phyloP scores from a whole-genome alignment of 805 yeast genomes.

The Myxozyma neotropica region DNA sequence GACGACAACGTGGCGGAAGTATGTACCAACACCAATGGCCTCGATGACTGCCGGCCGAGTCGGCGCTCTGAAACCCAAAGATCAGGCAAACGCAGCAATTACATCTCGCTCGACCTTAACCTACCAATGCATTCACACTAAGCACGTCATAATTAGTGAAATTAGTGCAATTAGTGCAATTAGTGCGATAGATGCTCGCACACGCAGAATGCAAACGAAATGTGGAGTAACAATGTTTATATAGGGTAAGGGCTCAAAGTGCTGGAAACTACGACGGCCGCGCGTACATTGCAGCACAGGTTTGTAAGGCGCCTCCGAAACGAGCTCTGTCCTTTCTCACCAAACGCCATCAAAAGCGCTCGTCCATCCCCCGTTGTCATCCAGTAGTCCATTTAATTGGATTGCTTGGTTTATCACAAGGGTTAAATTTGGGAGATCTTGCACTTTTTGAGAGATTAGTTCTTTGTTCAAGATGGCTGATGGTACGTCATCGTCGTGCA shows the following conservation, averaged over 20 bases:
- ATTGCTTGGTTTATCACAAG: constrained; percentile 5
- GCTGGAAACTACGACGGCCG: not conserved
- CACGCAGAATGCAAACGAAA: not conserved
- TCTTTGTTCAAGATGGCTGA: constrained; percentile 25
- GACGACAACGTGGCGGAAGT: no score
- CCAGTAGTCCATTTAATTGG: constrained; percentile 22
- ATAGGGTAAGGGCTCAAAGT: not conserved
- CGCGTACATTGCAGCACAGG: constrained; percentile 6
- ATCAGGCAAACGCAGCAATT: no score
- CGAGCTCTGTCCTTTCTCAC: not conserved
- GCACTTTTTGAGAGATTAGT: not conserved
- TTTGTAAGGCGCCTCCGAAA: constrained; percentile 2
- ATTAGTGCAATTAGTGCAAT: no score
- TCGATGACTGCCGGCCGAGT: no score
- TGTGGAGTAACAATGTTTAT: no score
- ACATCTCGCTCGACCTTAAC: no score
- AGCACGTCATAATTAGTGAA: no score
- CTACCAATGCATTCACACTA: no score
- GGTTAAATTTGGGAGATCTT: not conserved
- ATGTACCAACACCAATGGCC: no score
- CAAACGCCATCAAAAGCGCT: constrained; percentile 1
- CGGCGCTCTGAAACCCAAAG: no score
- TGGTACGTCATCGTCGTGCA: constrained; percentile 6
- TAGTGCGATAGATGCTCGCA: not conserved
- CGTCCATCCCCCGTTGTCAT: not conserved